Percentiles rank a stretch among this genome's conserved stretches.
These are phyloP conservation scores for Begonia peltatifolia DNA, from an alignment of 306 rosid species.

Conservation along the genomic window DNA sequence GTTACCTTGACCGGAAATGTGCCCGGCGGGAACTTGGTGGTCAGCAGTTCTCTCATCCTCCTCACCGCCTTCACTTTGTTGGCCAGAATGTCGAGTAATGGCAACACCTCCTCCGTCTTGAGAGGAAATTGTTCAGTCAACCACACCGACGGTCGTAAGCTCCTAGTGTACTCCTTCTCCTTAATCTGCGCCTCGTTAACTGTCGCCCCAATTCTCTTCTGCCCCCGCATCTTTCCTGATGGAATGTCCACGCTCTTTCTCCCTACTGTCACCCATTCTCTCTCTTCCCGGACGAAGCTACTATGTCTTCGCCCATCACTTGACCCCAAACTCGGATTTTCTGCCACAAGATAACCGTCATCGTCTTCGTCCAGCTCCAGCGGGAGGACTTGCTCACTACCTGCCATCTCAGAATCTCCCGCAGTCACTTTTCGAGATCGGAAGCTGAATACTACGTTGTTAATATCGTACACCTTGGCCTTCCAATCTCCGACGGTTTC, in stretches of 20 bases:
- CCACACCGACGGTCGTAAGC: conserved; percentile 86
- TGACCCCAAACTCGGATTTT: conserved; percentile 55
- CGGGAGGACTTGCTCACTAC: conserved; percentile 64
- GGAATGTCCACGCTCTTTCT: conserved; percentile 75
- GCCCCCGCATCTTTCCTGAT: conserved; percentile 22
- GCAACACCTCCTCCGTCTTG: conserved; percentile 83
- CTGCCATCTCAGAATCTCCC: conserved; percentile 48
- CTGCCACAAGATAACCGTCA: conserved; percentile 81
- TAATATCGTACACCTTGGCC: conserved; percentile 68
- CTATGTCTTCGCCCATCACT: conserved; percentile 71
- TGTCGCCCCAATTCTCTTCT: conserved; percentile 14
- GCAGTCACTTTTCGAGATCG: conserved; percentile 56
- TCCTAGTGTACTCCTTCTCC: conserved; percentile 75
- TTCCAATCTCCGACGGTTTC: conserved; percentile 88
- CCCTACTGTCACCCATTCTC: conserved; percentile 59
- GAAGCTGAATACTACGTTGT: conserved; percentile 81
- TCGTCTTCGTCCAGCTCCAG: conserved; percentile 90
- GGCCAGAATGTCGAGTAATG: conserved; percentile 77
- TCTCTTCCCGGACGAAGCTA: conserved; percentile 64
- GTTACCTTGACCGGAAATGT: conserved; percentile 90
- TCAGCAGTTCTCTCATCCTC: conserved; percentile 84
- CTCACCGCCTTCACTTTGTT: conserved; percentile 88
- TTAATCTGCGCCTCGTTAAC: conserved; percentile 33
- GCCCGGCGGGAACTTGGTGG: conserved; percentile 92
- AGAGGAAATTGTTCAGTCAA: conserved; percentile 89